Evolutionary conservation across 2,329 filamentous ascomycete species (phyloP), one percentile per base, ranked within the genome.

Genomic region (Verticillium isaacii): DNA sequence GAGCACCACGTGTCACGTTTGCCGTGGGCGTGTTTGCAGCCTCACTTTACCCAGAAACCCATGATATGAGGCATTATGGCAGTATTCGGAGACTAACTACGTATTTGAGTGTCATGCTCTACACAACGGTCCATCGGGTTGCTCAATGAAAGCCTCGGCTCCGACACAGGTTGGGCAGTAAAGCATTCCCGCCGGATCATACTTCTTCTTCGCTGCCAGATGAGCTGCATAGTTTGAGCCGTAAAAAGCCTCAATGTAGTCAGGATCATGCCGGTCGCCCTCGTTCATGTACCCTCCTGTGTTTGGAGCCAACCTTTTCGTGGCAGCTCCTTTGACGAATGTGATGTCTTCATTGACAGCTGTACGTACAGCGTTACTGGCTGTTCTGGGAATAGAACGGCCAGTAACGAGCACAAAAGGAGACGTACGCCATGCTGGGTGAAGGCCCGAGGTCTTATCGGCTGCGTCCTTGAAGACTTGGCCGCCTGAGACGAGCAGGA

Each of bases 231-330:
- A 75, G 62, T 71, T 72, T 7, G 59, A 37, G 2, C 76, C 75
- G 65, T 74, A 78, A 60, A 78, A 78, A 2, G 70, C 66, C 37
- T 69, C 2, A 7, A 67, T 65, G 36, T 68, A 74, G 32, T 74
- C 63, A 2, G 73, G 70, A 59, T 78, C 73, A 23, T 73, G 65
- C 1, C 69, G 60, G 64, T 78, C 72, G 14, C 70, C 77, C 66
- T 80, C 78, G 60, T 80, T 80, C 67, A 78, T 72, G 66, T 80
- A 80, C 3, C 71, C 71, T 3, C 78, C 79, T 7, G 73, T 75
- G 52, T 73, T 66, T 1, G 77, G 77, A 2, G 76, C 73, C 17
- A 80, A 64, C 4, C 66, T 68, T 61, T 74, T 72, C 7, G 74
- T 65, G 9, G 71, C 70, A 19, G 62, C 69, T 32, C 68, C 70